Conservation (phyloP, 129 eudicot species). For the carrot (Daucus carota) region DNA sequence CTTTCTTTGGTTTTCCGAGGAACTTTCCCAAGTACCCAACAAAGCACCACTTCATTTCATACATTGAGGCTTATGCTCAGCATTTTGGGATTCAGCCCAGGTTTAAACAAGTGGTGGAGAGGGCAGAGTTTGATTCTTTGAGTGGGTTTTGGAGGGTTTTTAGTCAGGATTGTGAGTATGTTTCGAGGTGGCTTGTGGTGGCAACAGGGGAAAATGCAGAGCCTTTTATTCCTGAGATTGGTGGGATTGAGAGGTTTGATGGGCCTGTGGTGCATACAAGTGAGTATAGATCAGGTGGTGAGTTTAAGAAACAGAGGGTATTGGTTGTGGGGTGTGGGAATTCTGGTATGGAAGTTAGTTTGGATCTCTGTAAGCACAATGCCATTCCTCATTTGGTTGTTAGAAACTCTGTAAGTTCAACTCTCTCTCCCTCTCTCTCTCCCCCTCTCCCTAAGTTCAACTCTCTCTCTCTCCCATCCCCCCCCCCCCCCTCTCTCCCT, state of each 20-base stretch:
- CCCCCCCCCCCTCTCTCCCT: neutral
- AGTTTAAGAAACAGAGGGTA: constrained; percentile 46
- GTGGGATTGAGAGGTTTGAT: constrained; percentile 53
- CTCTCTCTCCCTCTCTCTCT: neutral
- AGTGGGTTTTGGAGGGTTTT: constrained; percentile 48
- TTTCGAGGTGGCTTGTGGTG: constrained; percentile 64
- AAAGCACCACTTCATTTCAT: constrained; percentile 59
- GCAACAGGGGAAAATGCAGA: constrained; percentile 95
- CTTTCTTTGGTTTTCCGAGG: constrained; percentile 58
- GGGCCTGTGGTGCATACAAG: constrained; percentile 68
- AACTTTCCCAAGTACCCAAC: constrained; percentile 77
- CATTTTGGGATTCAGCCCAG: constrained; percentile 55
- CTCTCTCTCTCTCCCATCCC: neutral
- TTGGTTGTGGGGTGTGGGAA: constrained; percentile 92
- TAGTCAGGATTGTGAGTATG: constrained; percentile 39
- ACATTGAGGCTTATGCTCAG: constrained; percentile 63
- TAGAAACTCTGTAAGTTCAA: constrained; percentile 72
- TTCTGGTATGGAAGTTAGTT: constrained; percentile 94
- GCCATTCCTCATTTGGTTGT: constrained; percentile 79
- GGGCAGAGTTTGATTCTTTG: constrained; percentile 40
- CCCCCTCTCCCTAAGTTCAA: neutral
- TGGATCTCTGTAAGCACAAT: constrained; percentile 67
- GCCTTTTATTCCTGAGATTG: constrained; percentile 73
- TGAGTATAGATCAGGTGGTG: constrained; percentile 55
- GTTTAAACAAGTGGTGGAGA: constrained; percentile 44